Percentiles rank a stretch among this genome's conserved stretches.
These are phyloP conservation scores for Aureobasidium musti DNA, from an alignment of 2,329 filamentous ascomycete species.

Conservation along the genomic window DNA sequence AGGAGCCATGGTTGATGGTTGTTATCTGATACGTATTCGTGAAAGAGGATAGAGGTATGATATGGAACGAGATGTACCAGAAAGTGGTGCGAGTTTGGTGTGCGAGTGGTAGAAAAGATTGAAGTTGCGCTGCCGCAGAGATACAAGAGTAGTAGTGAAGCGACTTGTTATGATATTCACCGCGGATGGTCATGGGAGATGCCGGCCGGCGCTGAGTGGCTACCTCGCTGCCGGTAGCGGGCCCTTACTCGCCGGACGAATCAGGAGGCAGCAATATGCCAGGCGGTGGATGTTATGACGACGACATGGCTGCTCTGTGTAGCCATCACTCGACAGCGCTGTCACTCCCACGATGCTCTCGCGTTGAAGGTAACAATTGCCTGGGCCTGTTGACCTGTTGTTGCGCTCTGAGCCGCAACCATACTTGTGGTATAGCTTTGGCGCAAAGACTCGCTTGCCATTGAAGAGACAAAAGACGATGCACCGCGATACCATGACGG, in stretches of 20 bases:
- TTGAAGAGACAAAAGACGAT: background rate
- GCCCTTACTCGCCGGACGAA: background rate
- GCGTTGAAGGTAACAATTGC: background rate
- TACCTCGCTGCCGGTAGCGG: slow-evolving; percentile 7
- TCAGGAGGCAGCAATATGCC: background rate
- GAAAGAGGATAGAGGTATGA: slow-evolving; percentile 1
- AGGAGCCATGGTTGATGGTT: background rate
- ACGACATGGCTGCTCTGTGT: background rate
- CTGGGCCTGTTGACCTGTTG: background rate
- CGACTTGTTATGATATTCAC: background rate
- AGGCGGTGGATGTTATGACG: background rate
- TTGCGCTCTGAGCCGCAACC: background rate
- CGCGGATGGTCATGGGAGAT: background rate
- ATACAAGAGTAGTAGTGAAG: background rate
- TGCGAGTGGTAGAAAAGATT: background rate
- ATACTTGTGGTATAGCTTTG: background rate
- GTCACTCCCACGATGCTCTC: background rate
- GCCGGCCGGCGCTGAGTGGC: background rate
- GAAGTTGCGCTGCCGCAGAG: background rate
- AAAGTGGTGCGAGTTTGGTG: background rate
- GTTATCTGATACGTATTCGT: background rate
- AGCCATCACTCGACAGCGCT: background rate
- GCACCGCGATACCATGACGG: background rate
- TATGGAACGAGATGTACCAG: background rate
- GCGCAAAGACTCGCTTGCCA: background rate